A percentile compares a stretch with the other conserved stretches of the same genome.
These are phyloP conservation scores for Saturnispora serradocipensis DNA, from an alignment of 805 yeast genomes.

Conservation along the genomic window DNA sequence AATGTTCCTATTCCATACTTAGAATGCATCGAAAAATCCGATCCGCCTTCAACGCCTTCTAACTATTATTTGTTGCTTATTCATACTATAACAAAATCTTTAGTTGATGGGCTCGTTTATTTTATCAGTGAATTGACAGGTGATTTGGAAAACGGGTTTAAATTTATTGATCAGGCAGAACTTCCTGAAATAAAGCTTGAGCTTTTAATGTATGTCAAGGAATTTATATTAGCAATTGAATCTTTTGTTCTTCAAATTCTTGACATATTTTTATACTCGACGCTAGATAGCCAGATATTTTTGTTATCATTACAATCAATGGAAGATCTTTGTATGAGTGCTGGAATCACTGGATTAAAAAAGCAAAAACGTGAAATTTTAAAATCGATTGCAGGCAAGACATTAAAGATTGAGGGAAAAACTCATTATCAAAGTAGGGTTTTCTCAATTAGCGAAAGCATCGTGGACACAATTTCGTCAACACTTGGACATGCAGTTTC, in stretches of 20 bases:
- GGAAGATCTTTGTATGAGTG: constrained; percentile 73
- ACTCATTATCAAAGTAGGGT: constrained; percentile 27
- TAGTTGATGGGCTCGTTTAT: constrained; percentile 63
- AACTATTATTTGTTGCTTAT: constrained; percentile 56
- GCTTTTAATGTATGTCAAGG: constrained; percentile 15
- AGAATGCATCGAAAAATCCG: constrained; percentile 73
- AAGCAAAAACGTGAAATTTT: constrained; percentile 51
- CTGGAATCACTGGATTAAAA: constrained; percentile 60
- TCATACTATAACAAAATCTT: constrained; percentile 39
- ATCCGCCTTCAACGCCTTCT: constrained; percentile 60
- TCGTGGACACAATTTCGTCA: constrained; percentile 43
- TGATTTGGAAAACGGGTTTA: constrained; percentile 12
- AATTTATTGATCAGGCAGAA: constrained; percentile 5
- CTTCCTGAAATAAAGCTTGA: constrained; percentile 1
- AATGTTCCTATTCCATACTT: constrained; percentile 46
- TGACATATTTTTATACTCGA: constrained; percentile 48
- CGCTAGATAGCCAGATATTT: constrained; percentile 63
- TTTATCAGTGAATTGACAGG: constrained; percentile 30
- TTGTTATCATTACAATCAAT: constrained; percentile 59
- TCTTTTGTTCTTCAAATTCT: constrained; percentile 35
- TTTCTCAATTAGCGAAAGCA: constrained; percentile 39
- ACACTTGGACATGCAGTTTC: constrained; percentile 32
- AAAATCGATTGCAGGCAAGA: constrained; percentile 35
- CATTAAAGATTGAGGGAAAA: constrained; percentile 33
- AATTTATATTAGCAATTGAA: constrained; percentile 30